Evolutionary conservation across 805 yeast genomes (phyloP).

Genomic region (Wickerhamiella brachini): DNA sequence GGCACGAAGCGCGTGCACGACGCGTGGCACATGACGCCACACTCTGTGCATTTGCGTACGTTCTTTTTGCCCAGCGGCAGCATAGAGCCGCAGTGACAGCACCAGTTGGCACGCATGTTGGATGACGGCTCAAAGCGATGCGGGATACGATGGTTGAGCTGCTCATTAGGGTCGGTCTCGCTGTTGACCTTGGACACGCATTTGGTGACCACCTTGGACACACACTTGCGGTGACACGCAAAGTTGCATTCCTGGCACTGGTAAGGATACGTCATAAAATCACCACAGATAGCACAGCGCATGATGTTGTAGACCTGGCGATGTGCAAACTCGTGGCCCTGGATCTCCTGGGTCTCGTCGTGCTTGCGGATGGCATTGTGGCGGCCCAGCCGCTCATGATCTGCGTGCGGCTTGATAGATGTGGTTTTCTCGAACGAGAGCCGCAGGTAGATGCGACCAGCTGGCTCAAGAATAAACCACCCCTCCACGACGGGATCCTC

Average conservation of each 20-base stretch:
- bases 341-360: conserved; percentile 73
- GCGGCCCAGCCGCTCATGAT: conserved; percentile 59
- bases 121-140: conserved; percentile 89
- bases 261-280: conserved; percentile 67
- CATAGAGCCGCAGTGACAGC: conserved; percentile 97
- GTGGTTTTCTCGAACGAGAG: conserved; percentile 66
- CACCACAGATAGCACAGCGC: conserved; percentile 97
- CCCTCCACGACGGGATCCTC: conserved; percentile 34
- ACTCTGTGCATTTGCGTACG: conserved; percentile 74
- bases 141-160: conserved; percentile 90
- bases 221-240: conserved; percentile 67
- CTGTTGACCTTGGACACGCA: conserved; percentile 37
- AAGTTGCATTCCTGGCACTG: conserved; percentile 73
- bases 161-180: conserved; percentile 51
- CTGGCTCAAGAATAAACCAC: conserved; percentile 89
- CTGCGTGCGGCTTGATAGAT: conserved; percentile 27
- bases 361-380: conserved; percentile 96
- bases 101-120: conserved; percentile 96
- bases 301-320: conserved; percentile 81
- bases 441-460: conserved; percentile 73
- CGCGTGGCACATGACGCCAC: conserved; percentile 91
- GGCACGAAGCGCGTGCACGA: conserved; percentile 91
- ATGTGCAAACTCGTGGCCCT: conserved; percentile 94
- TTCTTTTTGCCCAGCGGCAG: conserved; percentile 91
- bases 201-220: conserved; percentile 63